phyloP scores from a whole-genome alignment of 495 filamentous ascomycete species.

The Hypoxylon fuscum region DNA sequence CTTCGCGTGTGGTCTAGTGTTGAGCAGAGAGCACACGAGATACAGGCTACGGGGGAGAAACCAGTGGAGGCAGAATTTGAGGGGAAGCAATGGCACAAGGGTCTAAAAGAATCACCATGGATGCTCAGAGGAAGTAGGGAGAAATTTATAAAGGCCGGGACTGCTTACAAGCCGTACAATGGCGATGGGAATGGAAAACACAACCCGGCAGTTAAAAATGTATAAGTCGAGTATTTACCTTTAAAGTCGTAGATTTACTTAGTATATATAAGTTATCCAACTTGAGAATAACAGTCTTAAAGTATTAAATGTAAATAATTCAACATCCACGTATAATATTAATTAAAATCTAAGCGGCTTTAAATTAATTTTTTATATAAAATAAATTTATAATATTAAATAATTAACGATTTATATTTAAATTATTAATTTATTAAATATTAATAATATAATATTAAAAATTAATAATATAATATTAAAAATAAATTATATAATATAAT shows the following conservation, averaged over 20 bases:
- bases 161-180: slow-evolving; percentile 20
- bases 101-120: slow-evolving; percentile 30
- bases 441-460: too few relatives aligned
- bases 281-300: background rate
- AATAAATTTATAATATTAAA: too few relatives aligned
- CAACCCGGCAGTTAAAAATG: slow-evolving; percentile 15
- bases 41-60: slow-evolving; percentile 32
- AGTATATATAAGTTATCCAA: background rate
- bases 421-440: too few relatives aligned
- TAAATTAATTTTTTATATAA: too few relatives aligned
- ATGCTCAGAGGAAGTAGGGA: slow-evolving; percentile 31
- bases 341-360: too few relatives aligned
- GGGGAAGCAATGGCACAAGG: slow-evolving; percentile 30
- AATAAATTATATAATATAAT: too few relatives aligned
- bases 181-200: slow-evolving; percentile 20
- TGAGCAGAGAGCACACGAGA: slow-evolving; percentile 26
- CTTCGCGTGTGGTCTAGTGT: slow-evolving; percentile 44
- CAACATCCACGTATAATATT: too few relatives aligned
- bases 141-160: slow-evolving; percentile 21
- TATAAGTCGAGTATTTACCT: slow-evolving; percentile 3
- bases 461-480: too few relatives aligned
- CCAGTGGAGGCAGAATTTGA: slow-evolving; percentile 36
- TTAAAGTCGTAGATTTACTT: too few relatives aligned
- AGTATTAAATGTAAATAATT: too few relatives aligned
- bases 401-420: too few relatives aligned